phyloP scores from a whole-genome alignment of 2,329 filamentous ascomycete genomes.

The Seiridium unicorne region DNA sequence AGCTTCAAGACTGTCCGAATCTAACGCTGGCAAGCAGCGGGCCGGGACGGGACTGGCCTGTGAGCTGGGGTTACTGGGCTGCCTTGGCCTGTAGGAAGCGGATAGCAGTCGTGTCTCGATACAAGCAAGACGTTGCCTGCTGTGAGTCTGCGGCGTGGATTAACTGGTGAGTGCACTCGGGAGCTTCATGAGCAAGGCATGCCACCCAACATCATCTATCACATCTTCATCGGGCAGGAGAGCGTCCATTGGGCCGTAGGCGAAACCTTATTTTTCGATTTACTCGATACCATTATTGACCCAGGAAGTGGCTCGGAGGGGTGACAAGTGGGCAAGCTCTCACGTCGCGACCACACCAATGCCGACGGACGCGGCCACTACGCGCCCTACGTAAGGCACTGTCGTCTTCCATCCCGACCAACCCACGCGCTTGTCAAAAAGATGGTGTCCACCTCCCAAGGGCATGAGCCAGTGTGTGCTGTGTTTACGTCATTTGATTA shows the following conservation, averaged over 20 bases:
- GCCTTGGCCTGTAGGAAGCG: no score
- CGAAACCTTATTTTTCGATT: neutral
- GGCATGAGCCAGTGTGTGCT: no score
- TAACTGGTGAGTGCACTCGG: neutral
- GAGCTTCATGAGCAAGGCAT: neutral
- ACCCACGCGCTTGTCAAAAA: neutral
- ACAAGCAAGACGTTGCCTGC: no score
- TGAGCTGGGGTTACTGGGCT: no score
- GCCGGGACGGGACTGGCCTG: no score
- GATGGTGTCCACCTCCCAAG: neutral
- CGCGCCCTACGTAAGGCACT: neutral
- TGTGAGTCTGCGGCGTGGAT: no score
- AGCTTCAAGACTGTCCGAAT: neutral
- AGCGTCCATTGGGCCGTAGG: neutral
- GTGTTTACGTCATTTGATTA: neutral
- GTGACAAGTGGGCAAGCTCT: neutral
- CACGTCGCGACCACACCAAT: neutral
- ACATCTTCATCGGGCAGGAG: slow-evolving; percentile 1
- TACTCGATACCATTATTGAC: neutral
- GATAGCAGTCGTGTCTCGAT: no score
- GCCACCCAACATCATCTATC: neutral
- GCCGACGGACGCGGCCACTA: neutral
- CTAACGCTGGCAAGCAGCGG: neutral
- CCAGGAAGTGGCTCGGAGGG: neutral
- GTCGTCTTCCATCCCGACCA: neutral